Evolutionary conservation across 129 eudicot genomes (phyloP), one percentile per base, ranked within the genome.

Genomic region (Tagetes patula): DNA sequence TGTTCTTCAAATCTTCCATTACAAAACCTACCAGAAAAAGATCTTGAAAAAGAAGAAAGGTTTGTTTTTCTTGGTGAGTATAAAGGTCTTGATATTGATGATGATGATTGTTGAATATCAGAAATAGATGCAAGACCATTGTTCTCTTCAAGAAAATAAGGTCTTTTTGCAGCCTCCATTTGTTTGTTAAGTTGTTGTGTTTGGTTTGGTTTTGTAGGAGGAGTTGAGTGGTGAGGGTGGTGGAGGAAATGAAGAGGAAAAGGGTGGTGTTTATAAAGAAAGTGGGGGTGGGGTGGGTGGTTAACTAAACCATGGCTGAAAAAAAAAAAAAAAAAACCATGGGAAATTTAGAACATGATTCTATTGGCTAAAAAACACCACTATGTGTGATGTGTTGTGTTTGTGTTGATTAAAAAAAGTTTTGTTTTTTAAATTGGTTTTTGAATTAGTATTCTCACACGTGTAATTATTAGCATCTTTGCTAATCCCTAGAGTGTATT

Each of bases 1-100:
- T 72, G 84, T 48, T 85, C 84, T 62, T 82, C 89, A 69, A 71
- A 79, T 82, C 80, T 79, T 2, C 86, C 82, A 78, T 85, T 72
- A 43, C 1, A 77, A 45, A 66, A 75, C 54, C 77, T 73, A 4
- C 82, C 86, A 49, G 78, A 79, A 82, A 86, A 79, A 9, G 88
- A 81, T 11, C 80, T 80, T 43, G 76, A 56, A 39, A 71, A 74
- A 0, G 83, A 78, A 11, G 77, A 54, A 41, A 72, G 75, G 8
- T 65, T 85, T 49, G 74, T 45, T 77, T 75, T 82, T 82, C 83
- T 75, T 3, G 85, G 82, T 3, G 79, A 77, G 38, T 72, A 82
- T 2, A 85, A 6, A 6, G 89, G 89, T 74, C 86, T 80, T 0
- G 86, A 81, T 0, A 82, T 43, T 2, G 81, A 81, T 3, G 80